A percentile compares a stretch with the other conserved stretches of the same genome.
Conservation (phyloP, 2,329 filamentous ascomycete genomes). For the Penicillium rolfsii region DNA sequence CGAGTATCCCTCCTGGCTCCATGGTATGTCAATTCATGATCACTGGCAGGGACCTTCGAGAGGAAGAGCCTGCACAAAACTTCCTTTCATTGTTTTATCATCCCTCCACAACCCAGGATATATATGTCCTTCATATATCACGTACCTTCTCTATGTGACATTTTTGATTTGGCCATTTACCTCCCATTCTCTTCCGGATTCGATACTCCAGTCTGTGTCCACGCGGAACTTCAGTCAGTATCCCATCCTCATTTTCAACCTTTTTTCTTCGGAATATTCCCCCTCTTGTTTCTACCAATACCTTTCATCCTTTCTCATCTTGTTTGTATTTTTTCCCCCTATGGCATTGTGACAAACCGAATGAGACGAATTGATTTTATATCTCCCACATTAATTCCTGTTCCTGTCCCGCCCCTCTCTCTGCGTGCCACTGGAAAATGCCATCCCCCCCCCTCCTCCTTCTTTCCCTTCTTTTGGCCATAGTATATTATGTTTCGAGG, state of each 20-base stretch:
- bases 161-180: slow-evolving; percentile 28
- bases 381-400: slow-evolving; percentile 14
- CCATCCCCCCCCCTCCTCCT: slow-evolving; percentile 16
- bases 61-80: slow-evolving; percentile 30
- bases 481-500: slow-evolving; percentile 16
- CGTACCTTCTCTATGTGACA: slow-evolving; percentile 30
- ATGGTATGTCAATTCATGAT: neutral
- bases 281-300: slow-evolving; percentile 37
- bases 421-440: slow-evolving; percentile 16
- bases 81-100: slow-evolving; percentile 31
- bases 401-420: slow-evolving; percentile 3
- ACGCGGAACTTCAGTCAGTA: slow-evolving; percentile 17
- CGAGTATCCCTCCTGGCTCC: neutral
- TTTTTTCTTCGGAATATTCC: slow-evolving; percentile 40
- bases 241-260: slow-evolving; percentile 11
- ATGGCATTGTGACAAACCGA: slow-evolving; percentile 27
- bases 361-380: slow-evolving; percentile 21
- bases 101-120: slow-evolving; percentile 25
- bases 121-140: slow-evolving; percentile 30
- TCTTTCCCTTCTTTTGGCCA: slow-evolving; percentile 26
- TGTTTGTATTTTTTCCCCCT: slow-evolving; percentile 19
- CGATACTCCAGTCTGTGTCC: slow-evolving; percentile 23
- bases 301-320: slow-evolving; percentile 17
- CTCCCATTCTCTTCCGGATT: slow-evolving; percentile 20
- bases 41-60: neutral